Evolutionary conservation across 2,329 filamentous ascomycete species (phyloP).

Genomic region (Cadophora sp.): DNA sequence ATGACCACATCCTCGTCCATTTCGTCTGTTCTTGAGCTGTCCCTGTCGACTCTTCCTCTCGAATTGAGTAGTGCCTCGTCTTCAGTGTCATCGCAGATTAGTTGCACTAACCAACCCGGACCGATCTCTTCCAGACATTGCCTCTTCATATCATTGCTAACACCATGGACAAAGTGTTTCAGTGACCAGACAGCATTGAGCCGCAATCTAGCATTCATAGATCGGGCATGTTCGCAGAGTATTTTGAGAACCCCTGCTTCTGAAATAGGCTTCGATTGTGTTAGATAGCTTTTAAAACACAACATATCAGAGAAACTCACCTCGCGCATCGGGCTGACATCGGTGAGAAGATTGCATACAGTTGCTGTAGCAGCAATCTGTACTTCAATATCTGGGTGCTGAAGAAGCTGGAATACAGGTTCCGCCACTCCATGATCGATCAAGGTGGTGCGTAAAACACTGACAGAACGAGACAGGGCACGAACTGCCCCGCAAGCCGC

Average conservation of each 20-base stretch:
- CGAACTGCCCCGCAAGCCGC: slow-evolving; percentile 85
- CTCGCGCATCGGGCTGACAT: slow-evolving; percentile 90
- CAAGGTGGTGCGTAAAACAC: slow-evolving; percentile 81
- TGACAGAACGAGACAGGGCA: slow-evolving; percentile 84
- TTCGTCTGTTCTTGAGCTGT: slow-evolving; percentile 48
- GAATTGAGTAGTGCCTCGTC: slow-evolving; percentile 56
- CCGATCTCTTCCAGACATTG: slow-evolving; percentile 79
- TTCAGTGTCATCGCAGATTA: slow-evolving; percentile 72
- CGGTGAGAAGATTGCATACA: slow-evolving; percentile 83
- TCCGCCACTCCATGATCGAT: slow-evolving; percentile 84
- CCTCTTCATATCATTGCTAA: slow-evolving; percentile 75
- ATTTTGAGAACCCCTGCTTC: slow-evolving; percentile 76
- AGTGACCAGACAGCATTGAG: slow-evolving; percentile 92
- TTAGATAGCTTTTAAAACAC: slow-evolving; percentile 21
- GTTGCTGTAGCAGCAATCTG: slow-evolving; percentile 86
- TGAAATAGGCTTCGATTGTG: slow-evolving; percentile 65
- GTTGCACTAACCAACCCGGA: slow-evolving; percentile 79
- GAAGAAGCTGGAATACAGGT: slow-evolving; percentile 78
- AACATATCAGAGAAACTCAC: slow-evolving; percentile 56
- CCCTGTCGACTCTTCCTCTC: slow-evolving; percentile 41
- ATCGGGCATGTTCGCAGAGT: slow-evolving; percentile 85
- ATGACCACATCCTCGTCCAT: slow-evolving; percentile 66
- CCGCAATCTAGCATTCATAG: slow-evolving; percentile 77
- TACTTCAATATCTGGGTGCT: slow-evolving; percentile 77
- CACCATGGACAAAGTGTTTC: slow-evolving; percentile 84